Base-by-base conservation (phyloP, 2,329 filamentous ascomycete genomes). In the Claviceps spartinae region DNA sequence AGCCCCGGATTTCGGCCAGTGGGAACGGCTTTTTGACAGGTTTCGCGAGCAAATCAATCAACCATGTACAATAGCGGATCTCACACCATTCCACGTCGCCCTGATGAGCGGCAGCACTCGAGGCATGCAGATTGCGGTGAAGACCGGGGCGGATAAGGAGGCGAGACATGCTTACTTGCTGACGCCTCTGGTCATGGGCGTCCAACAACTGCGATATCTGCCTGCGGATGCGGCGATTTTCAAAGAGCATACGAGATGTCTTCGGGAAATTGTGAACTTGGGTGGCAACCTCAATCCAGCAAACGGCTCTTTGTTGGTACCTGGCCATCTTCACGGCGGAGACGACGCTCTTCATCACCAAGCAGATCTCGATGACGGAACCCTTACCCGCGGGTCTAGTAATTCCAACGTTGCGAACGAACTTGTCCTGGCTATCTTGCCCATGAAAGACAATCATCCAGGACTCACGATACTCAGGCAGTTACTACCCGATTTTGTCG, bases 201-300 rank as follows among this genome's bases (percentile, higher is more conserved):
- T 49, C 13, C 24, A 14, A 11, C 16, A 43, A 6, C 16, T 14
- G 5, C 26, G 6, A 2, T n/a, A 8, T n/a, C 5, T 30, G 8
- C 8, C 26, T 30, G 26, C 26, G 26, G 9, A 30, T 9, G 26
- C 8, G 8, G 3, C 26, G 26, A 4, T 9, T 2, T 30, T 30
- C 11, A 9, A 14, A 4, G 8, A 30, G 30, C 26, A 45, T 18
- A 45, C 38, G 5, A 4, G 6, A 6, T 51, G 49, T 11, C 9
- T 51, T 8, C 34, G 26, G 24, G 1, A 24, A n/a, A 22, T 51
- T 5, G 44, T 51, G 20, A 22, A 41, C 36, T 16, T 3, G 18
- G 49, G 49, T 14, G 49, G 43, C 34, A 46, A 4, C 44, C 24
- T 51, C n/a, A 51, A 51, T 51, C 43, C 49, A 18, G 6, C 3